Base-by-base conservation (phyloP, 805 yeast genomes). In the Candida loeiensis region DNA sequence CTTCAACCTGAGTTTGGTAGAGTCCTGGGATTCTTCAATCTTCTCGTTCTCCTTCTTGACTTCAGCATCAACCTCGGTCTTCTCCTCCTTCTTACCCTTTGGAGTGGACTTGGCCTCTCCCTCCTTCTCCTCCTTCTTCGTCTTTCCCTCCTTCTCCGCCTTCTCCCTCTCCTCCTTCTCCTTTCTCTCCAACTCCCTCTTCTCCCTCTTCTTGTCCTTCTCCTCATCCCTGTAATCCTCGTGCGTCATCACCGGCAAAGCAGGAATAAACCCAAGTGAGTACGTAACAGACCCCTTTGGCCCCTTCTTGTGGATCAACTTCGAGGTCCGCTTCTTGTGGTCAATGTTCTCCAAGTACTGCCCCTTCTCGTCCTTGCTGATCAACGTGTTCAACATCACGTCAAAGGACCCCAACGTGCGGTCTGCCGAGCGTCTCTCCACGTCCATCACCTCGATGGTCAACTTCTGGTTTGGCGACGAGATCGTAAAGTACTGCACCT, bases 361-460 rank as follows among this genome's bases (percentile, higher is more conserved):
- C 36, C 82, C 83, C 43, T 71, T 67, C 40, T 85, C 96, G 45
- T 83, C 69, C 55, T 76, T 81, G 46, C 76, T 74, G 56, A 91
- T 79, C 50, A 87, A 65, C 19, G 81, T 86, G 40, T 72, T 69
- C 46, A 86, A 68, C 51, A 79, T 77, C 15, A 93, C 64, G 52
- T 81, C 82, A 64, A 86, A 82, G 2, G 82, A 74, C 39, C 99
- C 99, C 36, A 93, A 74, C 4, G 95, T 77, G 53, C 96, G 79
- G 62, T 93, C 99, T 31, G 79, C 77, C n/a, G 83, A 77, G 39
- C 66, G 74, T 44, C 74, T 75, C 64, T 90, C 91, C 24, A 84
- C 85, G 64, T 93, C 98, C 96, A 93, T 85, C 5, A 81, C 95
- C 58, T 93, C 98, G 41, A 93, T 59, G 2, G 90, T 80, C 46